Evolutionary conservation across 805 yeast genomes (phyloP), one percentile per base, ranked within the genome.

Genomic region (Metschnikowia gelsemii): DNA sequence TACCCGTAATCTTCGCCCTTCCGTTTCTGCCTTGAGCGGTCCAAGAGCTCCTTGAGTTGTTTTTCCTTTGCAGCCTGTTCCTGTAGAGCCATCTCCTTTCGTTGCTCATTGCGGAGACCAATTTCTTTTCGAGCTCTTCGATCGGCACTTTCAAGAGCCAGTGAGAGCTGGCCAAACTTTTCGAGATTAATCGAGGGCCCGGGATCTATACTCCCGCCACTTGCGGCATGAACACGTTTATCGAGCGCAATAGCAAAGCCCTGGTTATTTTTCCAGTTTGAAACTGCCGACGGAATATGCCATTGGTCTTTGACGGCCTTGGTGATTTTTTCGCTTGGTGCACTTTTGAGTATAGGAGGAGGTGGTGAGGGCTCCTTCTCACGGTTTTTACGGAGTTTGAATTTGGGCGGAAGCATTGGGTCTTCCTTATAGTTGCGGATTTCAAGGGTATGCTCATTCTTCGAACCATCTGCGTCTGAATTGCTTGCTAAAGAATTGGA

Each of bases 191-290:
- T 62, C 0, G 66, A 61, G 5, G 65, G 63, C 8, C 55, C 61
- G 22, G 60, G 62, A 2, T 71, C 64, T 8, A 21, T 23, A 9
- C 50, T 37, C 7, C 61, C 60, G n/a, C 59, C 58, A 11, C 75
- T 73, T 2, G 79, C 73, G 1, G 83, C 82, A 18, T 55, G 45
- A 41, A 87, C 68, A 45, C 97, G 70, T 55, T 84, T 86, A 40
- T 89, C 96, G 29, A 90, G 62, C 0, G 84, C 80, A 32, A 90
- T 82, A 0, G 96, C 80, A 57, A 80, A 87, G 1, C 98, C 97
- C 52, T 86, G 84, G 13, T 90, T 87, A 61, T 93, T 93, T 61
- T 89, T 90, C 97, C 98, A 93, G 60, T 87, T 88, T 1, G 98
- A 91, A 0, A 91, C 78, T 1, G 95, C 87, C 0, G 96, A 82